Evolutionary conservation across 805 yeast genomes (phyloP).

Genomic region (Candida ovalis): DNA sequence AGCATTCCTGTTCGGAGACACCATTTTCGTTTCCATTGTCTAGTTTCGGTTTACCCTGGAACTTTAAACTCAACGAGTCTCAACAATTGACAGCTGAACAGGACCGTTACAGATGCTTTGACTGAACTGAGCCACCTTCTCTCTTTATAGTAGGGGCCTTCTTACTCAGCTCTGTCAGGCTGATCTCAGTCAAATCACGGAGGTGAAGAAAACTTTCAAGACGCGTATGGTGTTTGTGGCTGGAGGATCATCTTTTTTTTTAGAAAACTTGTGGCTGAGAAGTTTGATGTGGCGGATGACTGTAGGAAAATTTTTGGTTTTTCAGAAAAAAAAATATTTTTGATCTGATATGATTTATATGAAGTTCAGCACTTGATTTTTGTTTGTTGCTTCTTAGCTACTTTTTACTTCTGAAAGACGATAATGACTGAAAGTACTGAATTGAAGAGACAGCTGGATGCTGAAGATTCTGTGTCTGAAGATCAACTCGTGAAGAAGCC

Average conservation of each 20-base stretch:
- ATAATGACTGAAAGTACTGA: conserved; percentile 5
- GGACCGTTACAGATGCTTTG: background rate
- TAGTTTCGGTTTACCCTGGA: too few relatives aligned
- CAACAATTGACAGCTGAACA: background rate
- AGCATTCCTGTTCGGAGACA: conserved; percentile 1
- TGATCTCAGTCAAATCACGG: background rate
- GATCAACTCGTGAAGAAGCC: background rate
- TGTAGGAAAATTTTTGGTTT: background rate
- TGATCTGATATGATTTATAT: too few relatives aligned
- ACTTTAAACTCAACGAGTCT: background rate
- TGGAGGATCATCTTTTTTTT: background rate
- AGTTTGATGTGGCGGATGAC: background rate
- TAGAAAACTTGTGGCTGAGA: background rate
- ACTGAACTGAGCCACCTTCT: background rate
- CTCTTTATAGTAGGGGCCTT: too few relatives aligned
- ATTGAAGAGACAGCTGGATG: conserved; percentile 6
- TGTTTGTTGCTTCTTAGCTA: too few relatives aligned
- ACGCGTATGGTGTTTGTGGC: background rate
- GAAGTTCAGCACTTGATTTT: too few relatives aligned
- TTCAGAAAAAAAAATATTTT: too few relatives aligned
- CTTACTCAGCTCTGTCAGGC: too few relatives aligned
- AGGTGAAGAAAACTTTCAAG: background rate
- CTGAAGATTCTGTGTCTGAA: background rate
- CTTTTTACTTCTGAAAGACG: too few relatives aligned
- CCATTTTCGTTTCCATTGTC: background rate